Conservation (phyloP, 73 alveolate genomes). For the Symbiodinium natans region DNA sequence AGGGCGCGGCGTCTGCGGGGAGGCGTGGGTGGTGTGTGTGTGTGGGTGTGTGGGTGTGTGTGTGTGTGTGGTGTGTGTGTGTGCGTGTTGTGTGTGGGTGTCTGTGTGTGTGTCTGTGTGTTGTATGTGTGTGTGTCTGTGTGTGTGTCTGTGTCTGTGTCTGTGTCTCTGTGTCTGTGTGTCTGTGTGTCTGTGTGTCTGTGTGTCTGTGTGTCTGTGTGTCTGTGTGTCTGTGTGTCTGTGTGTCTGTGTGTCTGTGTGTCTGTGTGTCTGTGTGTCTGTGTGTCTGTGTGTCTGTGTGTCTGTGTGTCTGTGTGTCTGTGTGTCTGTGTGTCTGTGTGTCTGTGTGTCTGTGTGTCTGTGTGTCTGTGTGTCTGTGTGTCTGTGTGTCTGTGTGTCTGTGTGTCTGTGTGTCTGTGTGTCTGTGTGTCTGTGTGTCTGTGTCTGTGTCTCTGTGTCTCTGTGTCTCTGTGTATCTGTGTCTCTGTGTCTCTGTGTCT, state of each 20-base stretch:
- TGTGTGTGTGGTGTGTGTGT: no score
- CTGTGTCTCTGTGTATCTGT: no score
- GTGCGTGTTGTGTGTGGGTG: no score
- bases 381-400: neutral
- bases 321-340: neutral
- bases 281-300: constrained; percentile 2
- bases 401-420: neutral
- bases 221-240: neutral
- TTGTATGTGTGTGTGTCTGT: no score
- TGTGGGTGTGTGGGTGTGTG: no score
- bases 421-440: neutral
- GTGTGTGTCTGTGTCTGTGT: neutral
- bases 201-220: constrained; percentile 3
- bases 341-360: neutral
- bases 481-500: constrained; percentile 9
- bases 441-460: constrained; percentile 9
- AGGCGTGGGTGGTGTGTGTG: no score
- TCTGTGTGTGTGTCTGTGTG: no score
- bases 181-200: neutral
- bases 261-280: constrained; percentile 9
- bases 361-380: constrained; percentile 2
- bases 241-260: constrained; percentile 9
- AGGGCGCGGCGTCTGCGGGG: no score
- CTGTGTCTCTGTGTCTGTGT: neutral
- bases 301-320: constrained; percentile 9